These are phyloP conservation scores for Glutinoglossum americanum DNA, from an alignment of 495 filamentous ascomycete genomes.

Conservation along the genomic window DNA sequence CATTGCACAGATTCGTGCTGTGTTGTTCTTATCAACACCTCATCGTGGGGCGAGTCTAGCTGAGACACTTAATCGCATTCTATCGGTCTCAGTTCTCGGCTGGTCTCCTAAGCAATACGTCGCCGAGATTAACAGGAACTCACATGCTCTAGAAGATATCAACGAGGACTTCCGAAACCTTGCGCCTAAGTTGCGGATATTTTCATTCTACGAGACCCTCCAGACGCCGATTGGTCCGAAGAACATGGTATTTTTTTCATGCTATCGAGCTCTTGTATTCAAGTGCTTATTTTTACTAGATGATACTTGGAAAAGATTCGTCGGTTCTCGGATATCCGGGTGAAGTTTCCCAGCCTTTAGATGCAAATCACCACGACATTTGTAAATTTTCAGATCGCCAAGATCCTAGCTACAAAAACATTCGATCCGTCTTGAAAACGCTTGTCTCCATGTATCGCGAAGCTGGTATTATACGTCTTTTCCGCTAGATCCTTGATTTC, in stretches of 20 bases:
- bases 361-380: constrained; percentile 2
- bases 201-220: constrained; percentile 29
- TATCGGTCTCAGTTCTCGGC: constrained; percentile 8
- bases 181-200: constrained; percentile 16
- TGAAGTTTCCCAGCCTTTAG: background rate
- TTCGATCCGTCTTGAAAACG: background rate
- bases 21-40: constrained; percentile 27
- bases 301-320: constrained; percentile 12
- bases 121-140: constrained; percentile 20
- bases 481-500: too few relatives aligned
- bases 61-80: constrained; percentile 16
- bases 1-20: constrained; percentile 15
- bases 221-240: constrained; percentile 16
- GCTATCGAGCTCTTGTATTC: too few relatives aligned
- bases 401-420: constrained; percentile 2
- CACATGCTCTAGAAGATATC: constrained; percentile 17
- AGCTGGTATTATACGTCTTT: too few relatives aligned
- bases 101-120: constrained; percentile 20
- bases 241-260: too few relatives aligned
- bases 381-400: background rate
- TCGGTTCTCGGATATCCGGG: constrained; percentile 1
- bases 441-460: too few relatives aligned
- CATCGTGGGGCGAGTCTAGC: constrained; percentile 26
- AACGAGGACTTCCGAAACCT: constrained; percentile 29
- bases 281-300: too few relatives aligned